These are phyloP conservation scores for Fomitopsis schrenkii DNA, from an alignment of 1,284 basidiomycete genomes.

Conservation along the genomic window DNA sequence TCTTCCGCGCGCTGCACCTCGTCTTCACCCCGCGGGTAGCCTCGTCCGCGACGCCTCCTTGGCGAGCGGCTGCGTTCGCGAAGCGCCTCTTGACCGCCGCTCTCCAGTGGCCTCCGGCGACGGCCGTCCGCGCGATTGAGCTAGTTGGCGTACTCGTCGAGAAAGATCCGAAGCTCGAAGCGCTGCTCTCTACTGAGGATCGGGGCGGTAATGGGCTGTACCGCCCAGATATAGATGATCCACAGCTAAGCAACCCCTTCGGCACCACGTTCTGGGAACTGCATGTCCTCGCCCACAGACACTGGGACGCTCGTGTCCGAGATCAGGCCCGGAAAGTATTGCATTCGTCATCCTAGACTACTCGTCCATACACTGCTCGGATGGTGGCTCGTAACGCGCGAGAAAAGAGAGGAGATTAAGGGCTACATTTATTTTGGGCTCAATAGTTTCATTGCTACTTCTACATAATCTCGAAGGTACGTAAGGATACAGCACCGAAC, in stretches of 20 bases:
- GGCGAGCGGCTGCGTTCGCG: slow-evolving; percentile 85
- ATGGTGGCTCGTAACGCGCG: neutral
- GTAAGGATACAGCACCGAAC: slow-evolving; percentile 1
- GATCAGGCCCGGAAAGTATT: slow-evolving; percentile 26
- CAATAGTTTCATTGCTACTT: slow-evolving; percentile 14
- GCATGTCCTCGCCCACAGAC: slow-evolving; percentile 47
- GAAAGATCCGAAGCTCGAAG: slow-evolving; percentile 79
- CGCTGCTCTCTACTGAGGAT: slow-evolving; percentile 84
- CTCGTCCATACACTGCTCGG: neutral
- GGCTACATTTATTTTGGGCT: slow-evolving; percentile 16
- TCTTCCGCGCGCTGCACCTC: slow-evolving; percentile 83
- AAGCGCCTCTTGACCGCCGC: slow-evolving; percentile 84
- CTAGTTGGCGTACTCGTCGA: slow-evolving; percentile 72
- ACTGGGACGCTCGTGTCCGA: slow-evolving; percentile 63
- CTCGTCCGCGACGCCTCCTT: slow-evolving; percentile 58
- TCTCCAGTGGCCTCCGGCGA: slow-evolving; percentile 73
- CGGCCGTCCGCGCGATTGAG: slow-evolving; percentile 63
- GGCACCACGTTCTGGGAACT: slow-evolving; percentile 72
- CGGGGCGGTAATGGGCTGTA: slow-evolving; percentile 75
- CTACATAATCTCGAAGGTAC: slow-evolving; percentile 14
- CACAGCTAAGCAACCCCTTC: slow-evolving; percentile 75
- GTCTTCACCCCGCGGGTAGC: slow-evolving; percentile 69
- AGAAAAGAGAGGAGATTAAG: slow-evolving; percentile 7
- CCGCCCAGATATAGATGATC: slow-evolving; percentile 80
- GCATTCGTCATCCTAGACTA: slow-evolving; percentile 11